Conservation (phyloP, 2,329 filamentous ascomycete genomes). For the Didymellaceae sp. region DNA sequence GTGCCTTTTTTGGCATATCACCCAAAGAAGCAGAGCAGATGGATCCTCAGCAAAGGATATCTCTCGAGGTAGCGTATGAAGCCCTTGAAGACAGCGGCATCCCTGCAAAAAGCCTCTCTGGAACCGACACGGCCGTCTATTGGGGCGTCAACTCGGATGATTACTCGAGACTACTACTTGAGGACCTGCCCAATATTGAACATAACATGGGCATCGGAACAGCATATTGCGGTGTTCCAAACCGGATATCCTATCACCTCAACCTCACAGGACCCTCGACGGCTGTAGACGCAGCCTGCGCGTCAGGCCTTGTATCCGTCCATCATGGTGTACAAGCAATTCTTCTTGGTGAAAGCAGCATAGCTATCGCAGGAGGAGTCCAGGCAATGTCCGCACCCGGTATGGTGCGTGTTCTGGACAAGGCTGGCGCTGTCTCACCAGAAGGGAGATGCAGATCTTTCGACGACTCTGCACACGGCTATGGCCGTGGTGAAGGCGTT, state of each 20-base stretch:
- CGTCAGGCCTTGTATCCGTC: conserved; percentile 28
- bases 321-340: conserved; percentile 34
- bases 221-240: conserved; percentile 22
- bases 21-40: conserved; percentile 31
- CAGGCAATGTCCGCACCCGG: conserved; percentile 26
- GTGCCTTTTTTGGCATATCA: conserved; percentile 36
- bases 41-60: conserved; percentile 37
- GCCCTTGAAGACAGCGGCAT: conserved; percentile 46
- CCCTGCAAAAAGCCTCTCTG: conserved; percentile 15
- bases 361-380: conserved; percentile 48
- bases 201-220: conserved; percentile 29
- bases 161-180: conserved; percentile 21
- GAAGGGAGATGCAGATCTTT: conserved; percentile 49
- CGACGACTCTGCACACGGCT: conserved; percentile 66
- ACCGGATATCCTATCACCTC: conserved; percentile 33
- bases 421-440: conserved; percentile 52
- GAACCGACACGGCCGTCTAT: conserved; percentile 33
- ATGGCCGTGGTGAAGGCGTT: conserved; percentile 69
- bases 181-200: conserved; percentile 20
- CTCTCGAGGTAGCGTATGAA: conserved; percentile 40
- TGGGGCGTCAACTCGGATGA: conserved; percentile 23
- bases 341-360: conserved; percentile 32
- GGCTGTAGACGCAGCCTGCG: conserved; percentile 39
- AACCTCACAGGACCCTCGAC: conserved; percentile 32
- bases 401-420: conserved; percentile 50